Percentiles rank a stretch among this genome's conserved stretches.
Conservation (phyloP, 768 basidiomycete genomes). For the Cubamyces lactineus region DNA sequence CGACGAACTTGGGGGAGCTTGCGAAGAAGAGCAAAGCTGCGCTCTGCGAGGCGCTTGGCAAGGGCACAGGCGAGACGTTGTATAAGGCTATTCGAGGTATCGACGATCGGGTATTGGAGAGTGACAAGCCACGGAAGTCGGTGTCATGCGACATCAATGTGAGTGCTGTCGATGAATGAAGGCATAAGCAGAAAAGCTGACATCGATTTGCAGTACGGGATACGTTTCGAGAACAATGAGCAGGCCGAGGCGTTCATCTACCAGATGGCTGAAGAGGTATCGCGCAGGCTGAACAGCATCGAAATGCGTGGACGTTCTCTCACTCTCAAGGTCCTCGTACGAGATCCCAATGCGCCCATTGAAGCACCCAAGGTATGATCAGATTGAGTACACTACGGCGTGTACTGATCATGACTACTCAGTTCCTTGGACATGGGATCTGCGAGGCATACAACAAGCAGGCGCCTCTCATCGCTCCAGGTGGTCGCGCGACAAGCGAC, state of each 20-base stretch:
- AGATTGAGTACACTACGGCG: background rate
- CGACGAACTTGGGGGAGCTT: conserved; percentile 70
- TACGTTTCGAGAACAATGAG: conserved; percentile 83
- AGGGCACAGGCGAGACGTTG: conserved; percentile 79
- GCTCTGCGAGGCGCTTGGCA: conserved; percentile 77
- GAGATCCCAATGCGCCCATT: conserved; percentile 82
- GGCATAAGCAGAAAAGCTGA: background rate
- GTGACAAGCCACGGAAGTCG: conserved; percentile 84
- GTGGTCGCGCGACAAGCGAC: conserved; percentile 76
- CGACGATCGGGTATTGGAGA: conserved; percentile 79
- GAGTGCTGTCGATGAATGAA: conserved; percentile 37
- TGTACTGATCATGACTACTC: background rate
- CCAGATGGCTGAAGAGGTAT: conserved; percentile 78
- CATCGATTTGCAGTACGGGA: conserved; percentile 72
- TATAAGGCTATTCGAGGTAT: conserved; percentile 84
- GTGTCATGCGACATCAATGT: conserved; percentile 97
- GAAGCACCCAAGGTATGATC: conserved; percentile 83
- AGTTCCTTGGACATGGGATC: conserved; percentile 92
- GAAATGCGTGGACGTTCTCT: conserved; percentile 73
- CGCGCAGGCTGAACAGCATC: conserved; percentile 67
- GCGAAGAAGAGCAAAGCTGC: conserved; percentile 60
- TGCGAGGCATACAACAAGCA: conserved; percentile 86
- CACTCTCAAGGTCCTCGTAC: conserved; percentile 87
- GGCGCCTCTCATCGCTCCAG: conserved; percentile 55
- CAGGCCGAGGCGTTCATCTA: conserved; percentile 81